Evolutionary conservation across 179 eudicot species (phyloP), one percentile per base, ranked within the genome.

Genomic region (Silene coronaria): DNA sequence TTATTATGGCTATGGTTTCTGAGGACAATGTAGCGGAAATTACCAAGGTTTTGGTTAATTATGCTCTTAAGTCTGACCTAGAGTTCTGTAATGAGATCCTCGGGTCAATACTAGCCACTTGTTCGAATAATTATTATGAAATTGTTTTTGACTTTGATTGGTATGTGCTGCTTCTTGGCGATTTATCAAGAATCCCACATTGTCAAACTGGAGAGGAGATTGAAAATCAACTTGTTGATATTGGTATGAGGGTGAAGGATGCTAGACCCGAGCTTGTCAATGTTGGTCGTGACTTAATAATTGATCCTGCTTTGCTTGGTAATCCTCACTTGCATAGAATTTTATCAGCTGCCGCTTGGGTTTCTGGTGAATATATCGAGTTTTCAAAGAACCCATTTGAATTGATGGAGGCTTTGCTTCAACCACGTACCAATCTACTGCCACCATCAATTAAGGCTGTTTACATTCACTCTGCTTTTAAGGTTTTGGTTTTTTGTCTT

Each of bases 241-340:
- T 95, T 83, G 96, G 99, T 73, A 86, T 90, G 89, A 88, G 98
- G 85, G 99, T 95, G 58, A 89, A 86, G 81, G 97, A 95, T 85
- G 99, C 84, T 30, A 92, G 99, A 79, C 86, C 82, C 23, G 87
- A 88, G 85, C 91, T 95, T 62, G 91, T 92, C 67, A 85, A 76
- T 71, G 91, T 92, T 66, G 78, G 87, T 69, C 96, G 96, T 6
- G 90, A 88, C 63, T 83, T 92, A 51, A 85, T 95, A 66, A 92
- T 91, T 46, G 99, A 95, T 83, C 99, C 99, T 74, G 99, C 99
- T 1, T 85, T 92, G 76, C 91, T 92, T 46, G 97, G 99, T 27
- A 92, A 92, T 76, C 92, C 90, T 55, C 89, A 83, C 81, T 77
- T 95, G 75, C 91, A 90, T 62, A 82, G 81, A 72, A 88, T 92